phyloP scores from a whole-genome alignment of 2,329 filamentous ascomycete genomes.

The Aspergillus piperis region DNA sequence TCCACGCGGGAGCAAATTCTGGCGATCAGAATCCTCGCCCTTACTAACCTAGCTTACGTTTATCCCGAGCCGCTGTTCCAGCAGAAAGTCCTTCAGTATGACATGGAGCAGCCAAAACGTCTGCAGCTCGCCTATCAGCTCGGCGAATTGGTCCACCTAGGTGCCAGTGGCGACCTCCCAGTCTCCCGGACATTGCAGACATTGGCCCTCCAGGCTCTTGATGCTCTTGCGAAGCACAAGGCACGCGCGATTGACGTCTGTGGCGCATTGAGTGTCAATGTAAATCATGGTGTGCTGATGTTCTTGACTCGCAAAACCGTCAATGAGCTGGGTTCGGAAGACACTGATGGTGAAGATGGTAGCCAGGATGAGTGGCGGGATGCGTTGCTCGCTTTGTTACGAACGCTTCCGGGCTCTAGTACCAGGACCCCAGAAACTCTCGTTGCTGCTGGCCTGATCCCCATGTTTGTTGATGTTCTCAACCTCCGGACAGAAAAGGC shows the following conservation, averaged over 20 bases:
- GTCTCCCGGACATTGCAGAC: constrained; percentile 79
- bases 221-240: constrained; percentile 80
- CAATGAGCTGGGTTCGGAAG: constrained; percentile 70
- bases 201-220: constrained; percentile 75
- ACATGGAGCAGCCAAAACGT: constrained; percentile 83
- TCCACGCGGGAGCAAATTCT: constrained; percentile 74
- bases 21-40: constrained; percentile 77
- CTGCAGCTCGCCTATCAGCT: constrained; percentile 91
- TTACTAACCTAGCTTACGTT: constrained; percentile 89
- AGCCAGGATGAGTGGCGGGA: constrained; percentile 86
- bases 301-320: constrained; percentile 92
- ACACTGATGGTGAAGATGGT: constrained; percentile 60
- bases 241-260: constrained; percentile 78
- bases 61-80: constrained; percentile 80
- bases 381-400: constrained; percentile 81
- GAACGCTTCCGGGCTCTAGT: constrained; percentile 72
- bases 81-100: constrained; percentile 81
- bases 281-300: constrained; percentile 92
- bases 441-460: constrained; percentile 84
- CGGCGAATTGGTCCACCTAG: constrained; percentile 85
- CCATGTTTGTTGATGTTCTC: constrained; percentile 85
- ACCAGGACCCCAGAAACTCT: constrained; percentile 78
- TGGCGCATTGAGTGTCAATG: constrained; percentile 88
- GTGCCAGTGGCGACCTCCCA: constrained; percentile 65
- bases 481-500: constrained; percentile 79